Evolutionary conservation across 495 filamentous ascomycete genomes (phyloP), one percentile per base, ranked within the genome.

Genomic region (Apodospora peruviana): DNA sequence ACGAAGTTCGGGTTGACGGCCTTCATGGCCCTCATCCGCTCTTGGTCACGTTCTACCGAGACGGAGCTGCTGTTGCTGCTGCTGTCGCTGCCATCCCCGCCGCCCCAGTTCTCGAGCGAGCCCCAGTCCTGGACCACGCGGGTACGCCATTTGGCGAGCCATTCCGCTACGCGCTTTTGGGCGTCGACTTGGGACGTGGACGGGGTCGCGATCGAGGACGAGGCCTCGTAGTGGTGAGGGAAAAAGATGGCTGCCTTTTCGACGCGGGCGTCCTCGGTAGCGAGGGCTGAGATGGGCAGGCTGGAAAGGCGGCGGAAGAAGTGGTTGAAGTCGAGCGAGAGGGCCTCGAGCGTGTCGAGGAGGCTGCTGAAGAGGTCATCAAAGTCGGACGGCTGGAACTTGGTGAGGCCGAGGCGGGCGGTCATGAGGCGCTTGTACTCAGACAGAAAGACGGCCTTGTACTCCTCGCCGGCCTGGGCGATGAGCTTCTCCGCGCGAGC

Each of bases 341-440:
- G 66, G 3, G 75, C 74, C 58, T 95, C 87, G 57, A 98, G 72
- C 0, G 81, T 82, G 59, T 96, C 89, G n/a, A 98, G 71, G 12
- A 89, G 64, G 40, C 87, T 85, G 10, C 83, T 86, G 54, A 87
- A 91, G 3, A 96, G 63, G 1, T 67, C 60, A 22, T 91, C 75
- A 53, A 96, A 95, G 61, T 96, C 93, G 0, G 71, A 70, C 8
- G 85, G 77, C 44, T 82, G 76, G 40, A 71, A 64, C 2, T 65
- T 76, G 50, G 78, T 78, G 25, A 98, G 72, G 3, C 93, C 93
- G 0, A 98, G 73, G 18, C 90, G 76, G 7, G 74, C 68, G 4
- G 79, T 72, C 87, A 98, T 94, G 11, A 94, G 68, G 1, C 76
- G 78, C 56, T 86, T 90, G 68, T 96, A 98, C 65, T 96, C 90